Percentiles rank a stretch among this genome's conserved stretches.
Conservation (phyloP, 257 asterid species). For the Rubia yunnanensis region DNA sequence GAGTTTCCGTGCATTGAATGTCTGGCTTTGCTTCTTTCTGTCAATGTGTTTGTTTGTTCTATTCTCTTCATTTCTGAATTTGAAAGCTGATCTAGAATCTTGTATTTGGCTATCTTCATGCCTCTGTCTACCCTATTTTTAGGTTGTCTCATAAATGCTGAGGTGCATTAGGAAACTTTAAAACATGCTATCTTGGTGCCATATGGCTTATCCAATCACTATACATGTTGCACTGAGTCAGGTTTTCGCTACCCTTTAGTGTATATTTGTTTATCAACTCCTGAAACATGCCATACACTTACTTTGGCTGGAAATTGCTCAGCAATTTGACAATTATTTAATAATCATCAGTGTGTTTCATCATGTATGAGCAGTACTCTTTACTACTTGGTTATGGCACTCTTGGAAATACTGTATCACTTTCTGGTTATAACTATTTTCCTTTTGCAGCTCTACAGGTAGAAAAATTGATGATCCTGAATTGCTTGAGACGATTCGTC, state of each 20-base stretch:
- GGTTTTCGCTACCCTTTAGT: background rate
- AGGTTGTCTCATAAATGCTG: background rate
- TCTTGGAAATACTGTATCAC: background rate
- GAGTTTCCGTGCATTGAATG: constrained; percentile 25
- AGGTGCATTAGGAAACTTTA: background rate
- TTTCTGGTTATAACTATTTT: constrained; percentile 2
- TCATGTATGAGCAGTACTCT: background rate
- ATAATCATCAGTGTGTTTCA: background rate
- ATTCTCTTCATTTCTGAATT: constrained; percentile 6
- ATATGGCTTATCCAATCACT: background rate
- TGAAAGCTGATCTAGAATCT: background rate
- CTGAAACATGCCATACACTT: background rate
- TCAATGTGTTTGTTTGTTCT: background rate
- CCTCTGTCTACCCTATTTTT: background rate
- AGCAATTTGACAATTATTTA: background rate
- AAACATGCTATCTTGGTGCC: background rate
- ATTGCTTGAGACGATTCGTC: constrained; percentile 93
- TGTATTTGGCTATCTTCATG: background rate
- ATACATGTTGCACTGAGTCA: background rate
- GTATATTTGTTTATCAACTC: background rate
- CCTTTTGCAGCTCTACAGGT: constrained; percentile 62
- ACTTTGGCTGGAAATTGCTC: background rate
- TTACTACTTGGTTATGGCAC: background rate
- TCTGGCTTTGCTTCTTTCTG: constrained; percentile 4
- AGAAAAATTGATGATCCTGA: constrained; percentile 90